Evolutionary conservation across 2,329 filamentous ascomycete species (phyloP).

Genomic region (Truncatella angustata): DNA sequence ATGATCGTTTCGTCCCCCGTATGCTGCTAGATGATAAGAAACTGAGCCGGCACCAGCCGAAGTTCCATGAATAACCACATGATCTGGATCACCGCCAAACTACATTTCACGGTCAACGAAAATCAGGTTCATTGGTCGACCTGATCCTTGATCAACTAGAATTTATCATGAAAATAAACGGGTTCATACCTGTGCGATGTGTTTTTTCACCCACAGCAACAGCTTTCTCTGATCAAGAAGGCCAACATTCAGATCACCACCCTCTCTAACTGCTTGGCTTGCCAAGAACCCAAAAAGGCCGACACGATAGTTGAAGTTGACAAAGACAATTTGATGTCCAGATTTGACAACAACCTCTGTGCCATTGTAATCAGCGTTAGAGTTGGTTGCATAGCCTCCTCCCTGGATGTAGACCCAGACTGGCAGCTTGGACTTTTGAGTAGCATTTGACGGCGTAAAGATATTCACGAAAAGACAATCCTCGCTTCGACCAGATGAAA

Average conservation of each 20-base stretch:
- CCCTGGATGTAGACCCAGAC: constrained; percentile 58
- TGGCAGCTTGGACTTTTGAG: constrained; percentile 48
- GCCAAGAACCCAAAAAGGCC: constrained; percentile 69
- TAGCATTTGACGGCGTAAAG: constrained; percentile 53
- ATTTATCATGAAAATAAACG: too few species aligned
- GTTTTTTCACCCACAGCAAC: constrained; percentile 62
- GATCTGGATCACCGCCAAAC: constrained; percentile 66
- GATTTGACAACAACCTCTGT: constrained; percentile 55
- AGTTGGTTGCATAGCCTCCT: constrained; percentile 52
- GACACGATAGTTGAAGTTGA: constrained; percentile 67
- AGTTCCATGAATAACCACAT: constrained; percentile 63
- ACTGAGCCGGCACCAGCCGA: constrained; percentile 65
- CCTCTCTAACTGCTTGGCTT: constrained; percentile 45
- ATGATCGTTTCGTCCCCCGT: constrained; percentile 42
- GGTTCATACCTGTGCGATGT: constrained; percentile 41
- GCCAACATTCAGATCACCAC: constrained; percentile 55
- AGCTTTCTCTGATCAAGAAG: constrained; percentile 66
- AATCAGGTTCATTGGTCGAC: not conserved
- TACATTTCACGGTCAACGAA: constrained; percentile 20
- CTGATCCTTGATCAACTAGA: too few species aligned
- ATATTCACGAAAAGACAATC: constrained; percentile 67
- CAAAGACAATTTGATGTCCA: not conserved
- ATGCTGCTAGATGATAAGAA: constrained; percentile 55
- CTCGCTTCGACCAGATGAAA: constrained; percentile 33
- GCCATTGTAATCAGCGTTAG: constrained; percentile 53